These are phyloP conservation scores for Rhodotorula graminis DNA, from an alignment of 768 basidiomycete genomes.

Conservation along the genomic window DNA sequence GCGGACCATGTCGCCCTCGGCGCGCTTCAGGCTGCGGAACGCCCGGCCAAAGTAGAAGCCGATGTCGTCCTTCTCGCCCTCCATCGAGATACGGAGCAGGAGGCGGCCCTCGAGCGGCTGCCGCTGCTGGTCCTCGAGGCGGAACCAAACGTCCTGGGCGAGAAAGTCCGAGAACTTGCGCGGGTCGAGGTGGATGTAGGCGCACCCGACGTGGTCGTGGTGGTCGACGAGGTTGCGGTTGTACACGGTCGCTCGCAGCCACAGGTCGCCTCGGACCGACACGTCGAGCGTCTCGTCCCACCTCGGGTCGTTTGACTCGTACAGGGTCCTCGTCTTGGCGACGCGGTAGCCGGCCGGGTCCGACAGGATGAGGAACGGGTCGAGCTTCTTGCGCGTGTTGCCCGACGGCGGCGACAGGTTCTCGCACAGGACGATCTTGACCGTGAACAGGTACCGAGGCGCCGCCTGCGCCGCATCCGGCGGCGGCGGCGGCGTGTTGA, in stretches of 20 bases:
- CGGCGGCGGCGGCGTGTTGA: slow-evolving; percentile 43
- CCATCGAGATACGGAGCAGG: slow-evolving; percentile 87
- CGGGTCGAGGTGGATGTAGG: slow-evolving; percentile 88
- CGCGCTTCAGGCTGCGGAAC: slow-evolving; percentile 82
- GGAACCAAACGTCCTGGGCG: slow-evolving; percentile 85
- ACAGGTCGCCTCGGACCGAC: slow-evolving; percentile 84
- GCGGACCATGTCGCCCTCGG: slow-evolving; percentile 90
- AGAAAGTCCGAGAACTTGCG: slow-evolving; percentile 80
- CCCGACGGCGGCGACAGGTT: slow-evolving; percentile 56
- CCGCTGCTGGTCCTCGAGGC: slow-evolving; percentile 62
- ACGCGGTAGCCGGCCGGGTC: slow-evolving; percentile 83
- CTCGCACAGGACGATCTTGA: slow-evolving; percentile 90
- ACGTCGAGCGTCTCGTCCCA: slow-evolving; percentile 98
- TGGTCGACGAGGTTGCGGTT: slow-evolving; percentile 86
- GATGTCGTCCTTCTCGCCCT: slow-evolving; percentile 97
- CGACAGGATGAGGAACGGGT: slow-evolving; percentile 89
- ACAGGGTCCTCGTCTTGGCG: slow-evolving; percentile 92
- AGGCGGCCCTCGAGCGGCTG: slow-evolving; percentile 61
- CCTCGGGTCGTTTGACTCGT: slow-evolving; percentile 81
- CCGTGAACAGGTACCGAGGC: slow-evolving; percentile 64
- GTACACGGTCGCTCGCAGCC: slow-evolving; percentile 93
- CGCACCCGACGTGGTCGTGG: slow-evolving; percentile 74
- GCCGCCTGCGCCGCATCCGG: slow-evolving; percentile 62
- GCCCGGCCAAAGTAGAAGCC: slow-evolving; percentile 95
- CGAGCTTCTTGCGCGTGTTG: slow-evolving; percentile 66